These are phyloP conservation scores for Hypomontagnella monticulosa DNA, from an alignment of 495 filamentous ascomycete genomes.

Conservation along the genomic window DNA sequence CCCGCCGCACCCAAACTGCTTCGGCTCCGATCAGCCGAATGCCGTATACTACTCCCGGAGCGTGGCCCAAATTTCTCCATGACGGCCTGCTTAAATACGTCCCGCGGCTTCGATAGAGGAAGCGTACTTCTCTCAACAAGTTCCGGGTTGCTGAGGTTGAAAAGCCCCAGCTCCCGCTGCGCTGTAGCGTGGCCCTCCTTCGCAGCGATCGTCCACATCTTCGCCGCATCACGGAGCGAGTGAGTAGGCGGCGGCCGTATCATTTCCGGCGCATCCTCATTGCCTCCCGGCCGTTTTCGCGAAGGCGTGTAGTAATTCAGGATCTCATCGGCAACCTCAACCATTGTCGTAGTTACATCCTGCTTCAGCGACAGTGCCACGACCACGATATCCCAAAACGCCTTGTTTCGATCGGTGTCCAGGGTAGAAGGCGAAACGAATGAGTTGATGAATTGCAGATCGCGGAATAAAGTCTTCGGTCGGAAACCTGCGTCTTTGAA, in stretches of 20 bases:
- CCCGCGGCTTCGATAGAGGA: constrained; percentile 83
- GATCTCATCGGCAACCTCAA: constrained; percentile 84
- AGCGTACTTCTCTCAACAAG: constrained; percentile 84
- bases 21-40: constrained; percentile 38
- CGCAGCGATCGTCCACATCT: constrained; percentile 93
- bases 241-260: constrained; percentile 60
- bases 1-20: constrained; percentile 39
- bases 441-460: constrained; percentile 93
- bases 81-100: constrained; percentile 91
- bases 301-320: constrained; percentile 65
- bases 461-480: constrained; percentile 91
- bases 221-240: constrained; percentile 83
- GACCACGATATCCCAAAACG: constrained; percentile 92
- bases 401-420: constrained; percentile 87
- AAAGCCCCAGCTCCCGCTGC: constrained; percentile 92
- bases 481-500: constrained; percentile 80
- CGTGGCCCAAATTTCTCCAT: constrained; percentile 73
- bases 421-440: constrained; percentile 85
- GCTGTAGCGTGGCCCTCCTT: constrained; percentile 92
- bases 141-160: constrained; percentile 93
- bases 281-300: constrained; percentile 43
- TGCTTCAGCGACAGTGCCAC: constrained; percentile 90
- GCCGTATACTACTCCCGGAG: constrained; percentile 45
- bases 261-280: constrained; percentile 41
- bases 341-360: constrained; percentile 87